phyloP scores from a whole-genome alignment of 108 stramenopile genomes.

The Ochromonas danica region DNA sequence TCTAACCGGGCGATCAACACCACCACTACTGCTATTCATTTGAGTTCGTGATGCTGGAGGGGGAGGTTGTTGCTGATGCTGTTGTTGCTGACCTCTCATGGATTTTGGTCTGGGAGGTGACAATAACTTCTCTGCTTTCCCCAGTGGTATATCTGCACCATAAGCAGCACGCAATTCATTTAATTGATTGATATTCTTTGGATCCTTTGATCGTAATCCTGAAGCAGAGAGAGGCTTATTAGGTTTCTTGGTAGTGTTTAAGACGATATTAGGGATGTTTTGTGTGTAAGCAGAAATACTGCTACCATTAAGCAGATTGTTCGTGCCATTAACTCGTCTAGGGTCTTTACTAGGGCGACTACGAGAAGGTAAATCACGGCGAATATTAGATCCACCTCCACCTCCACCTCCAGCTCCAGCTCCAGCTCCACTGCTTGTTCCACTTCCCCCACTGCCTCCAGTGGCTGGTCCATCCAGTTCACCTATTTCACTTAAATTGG shows the following conservation, averaged over 20 bases:
- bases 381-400: neutral
- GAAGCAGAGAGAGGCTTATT: neutral
- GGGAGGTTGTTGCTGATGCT: no score
- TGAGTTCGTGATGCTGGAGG: no score
- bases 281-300: constrained; percentile 12
- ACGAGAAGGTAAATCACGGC: neutral
- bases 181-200: constrained; percentile 5
- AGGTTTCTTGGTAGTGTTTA: neutral
- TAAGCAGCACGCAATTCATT: constrained; percentile 12
- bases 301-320: neutral
- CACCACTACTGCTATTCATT: no score
- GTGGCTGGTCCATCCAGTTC: neutral
- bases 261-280: constrained; percentile 1
- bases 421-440: neutral
- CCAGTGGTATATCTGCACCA: neutral
- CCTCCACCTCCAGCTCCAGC: neutral
- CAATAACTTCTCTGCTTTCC: no score
- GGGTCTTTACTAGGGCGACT: neutral
- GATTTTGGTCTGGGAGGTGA: no score
- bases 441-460: neutral
- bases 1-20: no score
- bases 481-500: neutral
- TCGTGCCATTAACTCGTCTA: neutral
- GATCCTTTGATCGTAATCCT: neutral
- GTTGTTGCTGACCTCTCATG: no score